Evolutionary conservation across 495 filamentous ascomycete species (phyloP).

Genomic region (Tuber indicum): DNA sequence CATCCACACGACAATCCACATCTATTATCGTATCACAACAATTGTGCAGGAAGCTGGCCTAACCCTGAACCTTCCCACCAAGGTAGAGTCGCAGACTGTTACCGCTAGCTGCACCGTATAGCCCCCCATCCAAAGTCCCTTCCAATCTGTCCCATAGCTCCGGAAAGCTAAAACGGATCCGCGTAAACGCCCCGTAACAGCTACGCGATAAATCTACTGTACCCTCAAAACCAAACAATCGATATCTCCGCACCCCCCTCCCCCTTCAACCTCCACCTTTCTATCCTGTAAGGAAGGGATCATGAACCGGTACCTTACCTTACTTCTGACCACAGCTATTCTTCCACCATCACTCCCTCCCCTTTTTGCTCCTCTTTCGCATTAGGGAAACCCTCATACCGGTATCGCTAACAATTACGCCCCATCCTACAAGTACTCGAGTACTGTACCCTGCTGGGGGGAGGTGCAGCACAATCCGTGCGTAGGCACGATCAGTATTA

Average conservation of each 20-base stretch:
- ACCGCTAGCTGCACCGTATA: no score
- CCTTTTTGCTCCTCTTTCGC: not conserved
- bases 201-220: not conserved
- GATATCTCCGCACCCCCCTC: not conserved
- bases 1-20: not conserved
- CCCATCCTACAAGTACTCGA: not conserved
- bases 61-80: not conserved
- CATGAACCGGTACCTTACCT: not conserved
- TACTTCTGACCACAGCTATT: not conserved
- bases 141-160: conserved; percentile 13
- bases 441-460: no score
- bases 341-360: not conserved
- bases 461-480: not conserved
- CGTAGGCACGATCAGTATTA: not conserved
- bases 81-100: not conserved
- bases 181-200: conserved; percentile 21
- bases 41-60: not conserved
- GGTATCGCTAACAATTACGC: not conserved
- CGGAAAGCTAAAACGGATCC: conserved; percentile 18
- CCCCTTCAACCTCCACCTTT: not conserved
- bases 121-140: not conserved
- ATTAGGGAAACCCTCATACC: not conserved
- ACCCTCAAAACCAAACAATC: not conserved
- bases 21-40: not conserved
- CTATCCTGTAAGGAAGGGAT: not conserved